phyloP scores from a whole-genome alignment of 2,329 filamentous ascomycete species.

The Phialophora verrucosa region DNA sequence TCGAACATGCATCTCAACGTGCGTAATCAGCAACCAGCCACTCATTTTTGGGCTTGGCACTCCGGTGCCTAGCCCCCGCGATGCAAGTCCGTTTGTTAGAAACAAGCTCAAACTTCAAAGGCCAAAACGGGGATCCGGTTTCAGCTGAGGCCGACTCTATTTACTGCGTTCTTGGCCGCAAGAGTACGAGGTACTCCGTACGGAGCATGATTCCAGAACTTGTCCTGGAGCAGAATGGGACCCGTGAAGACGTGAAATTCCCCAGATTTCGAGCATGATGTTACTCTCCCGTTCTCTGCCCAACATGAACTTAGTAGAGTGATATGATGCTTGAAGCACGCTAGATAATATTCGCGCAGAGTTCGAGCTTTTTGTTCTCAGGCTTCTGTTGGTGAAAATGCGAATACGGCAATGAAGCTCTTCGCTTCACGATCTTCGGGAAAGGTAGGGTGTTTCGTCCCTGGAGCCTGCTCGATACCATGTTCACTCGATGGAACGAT shows the following conservation, averaged over 20 bases:
- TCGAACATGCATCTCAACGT: not conserved
- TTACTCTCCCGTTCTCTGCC: not conserved
- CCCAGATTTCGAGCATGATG: not conserved
- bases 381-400: not conserved
- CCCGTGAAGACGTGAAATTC: not conserved
- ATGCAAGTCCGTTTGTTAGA: slow-evolving; percentile 4
- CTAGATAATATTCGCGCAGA: not conserved
- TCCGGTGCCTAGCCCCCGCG: slow-evolving; percentile 8
- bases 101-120: not conserved
- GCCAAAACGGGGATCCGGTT: not conserved
- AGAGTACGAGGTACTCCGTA: not conserved
- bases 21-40: slow-evolving; percentile 19
- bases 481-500: not conserved
- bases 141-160: not conserved
- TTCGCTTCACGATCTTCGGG: not conserved
- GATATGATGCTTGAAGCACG: not conserved
- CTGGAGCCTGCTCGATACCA: not conserved
- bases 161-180: not conserved
- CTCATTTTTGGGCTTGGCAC: slow-evolving; percentile 25
- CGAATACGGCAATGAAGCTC: not conserved
- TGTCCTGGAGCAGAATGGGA: not conserved
- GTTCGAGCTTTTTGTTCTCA: not conserved
- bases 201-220: not conserved
- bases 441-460: not conserved
- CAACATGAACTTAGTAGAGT: not conserved